Conservation (phyloP, 140 eudicot species). For the Bidens hawaiensis region DNA sequence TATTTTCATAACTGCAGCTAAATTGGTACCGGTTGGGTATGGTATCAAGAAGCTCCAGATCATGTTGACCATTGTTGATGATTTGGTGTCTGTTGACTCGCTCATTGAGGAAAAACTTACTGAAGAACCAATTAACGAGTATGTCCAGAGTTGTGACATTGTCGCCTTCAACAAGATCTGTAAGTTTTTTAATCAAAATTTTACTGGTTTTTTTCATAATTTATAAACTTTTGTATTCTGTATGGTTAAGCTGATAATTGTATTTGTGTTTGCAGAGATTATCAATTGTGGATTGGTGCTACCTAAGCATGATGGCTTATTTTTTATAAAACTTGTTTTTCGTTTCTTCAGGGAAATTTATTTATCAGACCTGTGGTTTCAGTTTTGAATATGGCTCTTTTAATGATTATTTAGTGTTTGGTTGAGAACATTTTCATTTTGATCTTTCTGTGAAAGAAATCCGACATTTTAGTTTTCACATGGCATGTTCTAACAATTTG, state of each 20-base stretch:
- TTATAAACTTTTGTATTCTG: background rate
- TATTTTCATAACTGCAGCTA: conserved; percentile 45
- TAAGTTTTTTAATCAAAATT: conserved; percentile 22
- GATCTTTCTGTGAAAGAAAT: background rate
- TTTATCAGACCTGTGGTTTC: conserved; percentile 3
- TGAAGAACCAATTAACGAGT: conserved; percentile 72
- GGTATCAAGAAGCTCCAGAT: conserved; percentile 92
- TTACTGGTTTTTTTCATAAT: background rate
- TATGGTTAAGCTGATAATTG: background rate
- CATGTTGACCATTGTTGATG: conserved; percentile 91
- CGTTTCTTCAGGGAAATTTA: background rate
- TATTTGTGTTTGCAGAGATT: conserved; percentile 20
- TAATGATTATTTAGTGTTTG: background rate
- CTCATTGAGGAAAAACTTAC: conserved; percentile 67
- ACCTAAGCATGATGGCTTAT: background rate
- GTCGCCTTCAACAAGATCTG: conserved; percentile 95
- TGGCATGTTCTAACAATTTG: background rate
- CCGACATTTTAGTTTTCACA: background rate
- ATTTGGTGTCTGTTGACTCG: conserved; percentile 79
- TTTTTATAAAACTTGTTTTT: background rate
- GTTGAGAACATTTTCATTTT: background rate
- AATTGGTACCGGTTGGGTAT: conserved; percentile 87
- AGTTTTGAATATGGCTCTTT: conserved; percentile 10
- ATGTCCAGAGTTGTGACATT: conserved; percentile 89
- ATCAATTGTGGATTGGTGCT: conserved; percentile 4